These are phyloP conservation scores for Drechslerella coelobrocha DNA, from an alignment of 2,329 filamentous ascomycete genomes.

Conservation along the genomic window DNA sequence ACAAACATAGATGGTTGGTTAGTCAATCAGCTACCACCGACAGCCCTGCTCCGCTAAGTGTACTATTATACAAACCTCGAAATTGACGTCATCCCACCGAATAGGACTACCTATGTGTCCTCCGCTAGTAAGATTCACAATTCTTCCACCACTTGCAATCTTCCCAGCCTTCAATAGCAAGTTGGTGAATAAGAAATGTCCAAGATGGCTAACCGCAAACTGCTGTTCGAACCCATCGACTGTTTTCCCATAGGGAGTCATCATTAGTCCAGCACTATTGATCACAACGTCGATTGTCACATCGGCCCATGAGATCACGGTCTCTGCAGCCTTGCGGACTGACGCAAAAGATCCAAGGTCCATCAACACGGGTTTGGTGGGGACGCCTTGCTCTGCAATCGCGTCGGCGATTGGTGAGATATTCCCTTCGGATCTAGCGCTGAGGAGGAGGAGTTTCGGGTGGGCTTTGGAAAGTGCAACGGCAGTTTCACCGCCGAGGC, in stretches of 20 bases:
- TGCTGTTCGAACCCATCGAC: conserved; percentile 49
- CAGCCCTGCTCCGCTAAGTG: neutral
- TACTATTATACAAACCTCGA: conserved; percentile 8
- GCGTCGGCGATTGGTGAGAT: conserved; percentile 23
- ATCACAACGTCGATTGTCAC: conserved; percentile 53
- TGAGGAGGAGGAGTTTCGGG: conserved; percentile 26
- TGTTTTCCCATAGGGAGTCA: conserved; percentile 48
- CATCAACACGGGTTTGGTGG: conserved; percentile 20
- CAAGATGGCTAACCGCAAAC: conserved; percentile 55
- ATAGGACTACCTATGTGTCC: conserved; percentile 56
- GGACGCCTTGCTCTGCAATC: conserved; percentile 10
- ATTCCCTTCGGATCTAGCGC: conserved; percentile 31
- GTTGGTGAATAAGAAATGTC: conserved; percentile 56
- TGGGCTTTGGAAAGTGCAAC: conserved; percentile 23
- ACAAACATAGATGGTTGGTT: neutral
- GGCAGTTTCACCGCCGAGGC: conserved; percentile 18
- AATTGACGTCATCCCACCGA: conserved; percentile 31
- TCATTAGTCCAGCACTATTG: conserved; percentile 58
- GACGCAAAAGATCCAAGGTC: conserved; percentile 24
- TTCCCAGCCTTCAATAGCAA: conserved; percentile 56
- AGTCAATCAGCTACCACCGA: no score
- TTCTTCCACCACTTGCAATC: conserved; percentile 55
- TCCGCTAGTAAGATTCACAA: conserved; percentile 60
- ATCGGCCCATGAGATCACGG: conserved; percentile 8
- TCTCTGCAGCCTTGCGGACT: conserved; percentile 24